Evolutionary conservation across 257 asterid genomes (phyloP).

Genomic region (Mentha longifolia): DNA sequence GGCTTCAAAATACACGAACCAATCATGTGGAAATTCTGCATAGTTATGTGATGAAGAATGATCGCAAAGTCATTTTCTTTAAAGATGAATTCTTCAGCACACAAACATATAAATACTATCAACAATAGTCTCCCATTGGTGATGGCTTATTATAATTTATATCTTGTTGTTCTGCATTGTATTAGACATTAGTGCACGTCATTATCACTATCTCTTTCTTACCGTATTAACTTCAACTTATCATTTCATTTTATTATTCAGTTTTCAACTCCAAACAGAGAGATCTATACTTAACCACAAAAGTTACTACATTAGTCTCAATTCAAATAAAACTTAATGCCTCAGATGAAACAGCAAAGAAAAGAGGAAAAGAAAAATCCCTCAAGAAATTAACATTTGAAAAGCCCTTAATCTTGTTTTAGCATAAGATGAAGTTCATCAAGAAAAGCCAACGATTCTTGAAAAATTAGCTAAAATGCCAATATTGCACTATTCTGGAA

Average conservation of each 20-base stretch:
- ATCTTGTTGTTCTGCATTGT: neutral
- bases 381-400: neutral
- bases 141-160: conserved; percentile 1
- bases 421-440: neutral
- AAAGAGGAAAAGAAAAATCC: too few species aligned
- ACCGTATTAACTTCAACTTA: too few species aligned
- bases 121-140: neutral
- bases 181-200: conserved; percentile 17
- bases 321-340: too few species aligned
- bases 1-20: conserved; percentile 4
- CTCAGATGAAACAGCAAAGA: too few species aligned
- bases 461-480: neutral
- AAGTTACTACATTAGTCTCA: too few species aligned
- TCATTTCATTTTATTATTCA: too few species aligned
- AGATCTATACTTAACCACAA: too few species aligned
- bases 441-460: neutral
- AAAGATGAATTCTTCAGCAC: neutral
- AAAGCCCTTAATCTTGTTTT: neutral
- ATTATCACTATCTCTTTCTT: neutral
- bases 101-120: neutral
- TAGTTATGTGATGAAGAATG: neutral
- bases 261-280: too few species aligned
- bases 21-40: neutral
- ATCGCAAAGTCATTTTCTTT: neutral
- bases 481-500: neutral